Base-by-base conservation (phyloP, 441 rosid genomes). In the Aquilaria agallochum region DNA sequence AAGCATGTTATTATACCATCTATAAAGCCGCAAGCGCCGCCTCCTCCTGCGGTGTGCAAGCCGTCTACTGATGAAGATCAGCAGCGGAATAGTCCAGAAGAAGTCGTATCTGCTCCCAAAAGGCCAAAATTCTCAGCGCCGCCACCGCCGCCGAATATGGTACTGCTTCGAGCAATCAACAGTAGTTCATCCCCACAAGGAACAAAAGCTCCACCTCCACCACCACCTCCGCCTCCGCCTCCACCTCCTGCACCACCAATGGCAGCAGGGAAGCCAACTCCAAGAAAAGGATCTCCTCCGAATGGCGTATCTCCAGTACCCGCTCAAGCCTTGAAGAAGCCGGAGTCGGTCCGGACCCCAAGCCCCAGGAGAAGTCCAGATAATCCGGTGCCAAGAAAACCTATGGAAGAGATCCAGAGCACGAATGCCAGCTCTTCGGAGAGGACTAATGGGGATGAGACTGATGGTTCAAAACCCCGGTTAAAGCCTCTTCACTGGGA, bases 401-500 rank as follows among this genome's bases (percentile, higher is more conserved):
- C 74, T 49, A 47, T 55, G 5, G 81, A 81, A 49, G 82, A 75
- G 70, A 72, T 70, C 51, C 67, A 64, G 44, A 6, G 50, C 13
- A 67, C 32, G 14, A 70, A 77, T 65, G 71, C 55, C 9, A 50
- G 68, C 60, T 76, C 87, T 47, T 68, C 81, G 9, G 91, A 83
- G 74, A 85, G 73, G 70, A 70, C 61, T 42, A 84, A 83, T 59
- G 82, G 70, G 46, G 95, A 85, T 15, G 93, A 86, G 40, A 80
- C 74, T 9, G 97, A 87, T 57, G 90, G 88, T 70, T 80, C 80
- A 33, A 87, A 73, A 61, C 97, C 97, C 58, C 90, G 81, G 78
- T 66, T 94, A 69, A 94, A 87, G 75, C 87, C 99, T 51, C 81
- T 94, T 53, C 99, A 94, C 56, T 94, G 99, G 98, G 99, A 94